Percentiles rank a stretch among this genome's conserved stretches.
phyloP scores from a whole-genome alignment of 2,329 filamentous ascomycete species.

The Penicillium sp. region DNA sequence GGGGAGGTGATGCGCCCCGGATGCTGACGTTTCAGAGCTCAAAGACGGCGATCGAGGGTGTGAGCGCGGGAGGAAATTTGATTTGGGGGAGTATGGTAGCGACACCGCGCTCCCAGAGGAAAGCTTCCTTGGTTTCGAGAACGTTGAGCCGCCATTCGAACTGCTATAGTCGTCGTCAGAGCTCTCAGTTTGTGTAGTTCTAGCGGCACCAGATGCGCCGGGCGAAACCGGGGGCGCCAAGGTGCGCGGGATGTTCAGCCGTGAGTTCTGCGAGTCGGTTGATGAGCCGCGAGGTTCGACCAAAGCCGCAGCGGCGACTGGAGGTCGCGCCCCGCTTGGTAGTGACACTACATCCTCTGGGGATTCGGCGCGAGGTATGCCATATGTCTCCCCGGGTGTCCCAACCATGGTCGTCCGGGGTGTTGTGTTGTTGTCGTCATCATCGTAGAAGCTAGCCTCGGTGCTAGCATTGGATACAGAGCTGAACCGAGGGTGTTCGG shows the following conservation, averaged over 20 bases:
- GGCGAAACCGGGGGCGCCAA: conserved; percentile 51
- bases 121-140: conserved; percentile 73
- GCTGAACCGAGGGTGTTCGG: conserved; percentile 75
- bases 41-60: conserved; percentile 80
- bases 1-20: conserved; percentile 56
- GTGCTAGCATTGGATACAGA: conserved; percentile 49
- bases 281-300: conserved; percentile 34
- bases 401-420: conserved; percentile 26
- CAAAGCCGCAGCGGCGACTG: conserved; percentile 23
- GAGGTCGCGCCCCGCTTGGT: conserved; percentile 15
- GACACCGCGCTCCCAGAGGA: conserved; percentile 71
- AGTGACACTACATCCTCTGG: conserved; percentile 31
- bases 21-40: conserved; percentile 75
- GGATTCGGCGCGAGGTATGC: conserved; percentile 33
- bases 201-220: conserved; percentile 51
- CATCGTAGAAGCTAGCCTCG: conserved; percentile 29
- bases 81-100: conserved; percentile 62
- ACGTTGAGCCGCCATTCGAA: conserved; percentile 59
- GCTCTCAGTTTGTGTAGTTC: conserved; percentile 64
- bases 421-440: conserved; percentile 43
- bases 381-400: conserved; percentile 23
- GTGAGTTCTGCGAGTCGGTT: conserved; percentile 37
- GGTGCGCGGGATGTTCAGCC: conserved; percentile 42
- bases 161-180: conserved; percentile 69
- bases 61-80: conserved; percentile 59